Conservation (phyloP, 495 filamentous ascomycete genomes). For the Hypoxylon lenormandii region DNA sequence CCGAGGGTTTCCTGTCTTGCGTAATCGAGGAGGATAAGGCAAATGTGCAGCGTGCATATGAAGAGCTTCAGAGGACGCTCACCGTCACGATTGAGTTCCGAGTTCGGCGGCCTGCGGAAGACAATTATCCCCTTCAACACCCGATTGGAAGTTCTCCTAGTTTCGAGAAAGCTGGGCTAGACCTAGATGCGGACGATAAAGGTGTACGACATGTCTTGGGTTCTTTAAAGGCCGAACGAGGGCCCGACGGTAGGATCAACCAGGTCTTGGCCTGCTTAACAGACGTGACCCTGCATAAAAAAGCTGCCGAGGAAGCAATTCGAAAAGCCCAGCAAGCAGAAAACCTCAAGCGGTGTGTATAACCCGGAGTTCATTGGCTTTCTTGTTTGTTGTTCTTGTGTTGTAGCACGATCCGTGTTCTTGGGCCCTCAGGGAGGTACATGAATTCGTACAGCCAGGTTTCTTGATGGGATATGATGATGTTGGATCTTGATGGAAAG, state of each 20-base stretch:
- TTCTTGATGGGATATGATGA: no score
- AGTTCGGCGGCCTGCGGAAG: constrained; percentile 44
- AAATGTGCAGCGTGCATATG: constrained; percentile 50
- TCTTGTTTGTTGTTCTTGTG: neutral
- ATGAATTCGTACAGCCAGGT: no score
- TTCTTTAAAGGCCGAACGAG: constrained; percentile 57
- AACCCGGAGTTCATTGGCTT: neutral
- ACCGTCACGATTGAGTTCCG: constrained; percentile 59
- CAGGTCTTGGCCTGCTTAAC: constrained; percentile 61
- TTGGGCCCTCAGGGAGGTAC: neutral
- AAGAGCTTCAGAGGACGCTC: constrained; percentile 51
- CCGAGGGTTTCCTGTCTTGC: constrained; percentile 53
- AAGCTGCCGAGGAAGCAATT: constrained; percentile 57
- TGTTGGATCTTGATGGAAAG: neutral
- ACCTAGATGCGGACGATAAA: constrained; percentile 49
- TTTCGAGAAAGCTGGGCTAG: constrained; percentile 57
- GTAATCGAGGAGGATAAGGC: constrained; percentile 57
- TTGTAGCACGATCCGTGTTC: neutral
- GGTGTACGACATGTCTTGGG: constrained; percentile 56
- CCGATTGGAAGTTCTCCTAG: constrained; percentile 56
- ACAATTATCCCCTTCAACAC: constrained; percentile 38
- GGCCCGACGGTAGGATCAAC: constrained; percentile 52
- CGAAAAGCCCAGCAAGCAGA: constrained; percentile 60
- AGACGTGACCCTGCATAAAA: constrained; percentile 59
- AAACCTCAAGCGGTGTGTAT: constrained; percentile 57